phyloP scores from a whole-genome alignment of 768 basidiomycete species.

The Mycena galopus region DNA sequence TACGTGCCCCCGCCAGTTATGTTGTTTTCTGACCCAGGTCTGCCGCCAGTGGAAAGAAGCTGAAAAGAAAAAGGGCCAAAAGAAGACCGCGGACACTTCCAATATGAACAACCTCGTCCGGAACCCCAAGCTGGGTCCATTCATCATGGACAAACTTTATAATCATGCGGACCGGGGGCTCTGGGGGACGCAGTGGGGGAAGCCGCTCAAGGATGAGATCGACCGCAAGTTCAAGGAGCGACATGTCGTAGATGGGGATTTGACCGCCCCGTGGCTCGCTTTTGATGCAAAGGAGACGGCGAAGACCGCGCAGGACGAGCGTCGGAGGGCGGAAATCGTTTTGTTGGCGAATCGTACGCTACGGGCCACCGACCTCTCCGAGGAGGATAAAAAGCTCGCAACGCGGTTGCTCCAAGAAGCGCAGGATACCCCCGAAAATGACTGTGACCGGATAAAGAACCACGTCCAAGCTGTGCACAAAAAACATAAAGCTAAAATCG shows the following conservation, averaged over 20 bases:
- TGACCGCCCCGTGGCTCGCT: slow-evolving; percentile 47
- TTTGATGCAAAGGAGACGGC: slow-evolving; percentile 17
- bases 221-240: slow-evolving; percentile 42
- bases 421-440: slow-evolving; percentile 42
- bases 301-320: slow-evolving; percentile 7
- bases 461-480: slow-evolving; percentile 56
- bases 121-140: slow-evolving; percentile 37
- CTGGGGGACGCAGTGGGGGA: slow-evolving; percentile 35
- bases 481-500: slow-evolving; percentile 45
- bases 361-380: slow-evolving; percentile 10
- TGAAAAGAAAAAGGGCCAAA: slow-evolving; percentile 36
- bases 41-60: slow-evolving; percentile 50
- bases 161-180: slow-evolving; percentile 42
- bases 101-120: slow-evolving; percentile 47
- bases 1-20: not conserved
- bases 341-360: slow-evolving; percentile 14
- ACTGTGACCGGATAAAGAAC: slow-evolving; percentile 51
- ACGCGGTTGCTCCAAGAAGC: slow-evolving; percentile 37
- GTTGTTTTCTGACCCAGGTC: not conserved
- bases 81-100: slow-evolving; percentile 11
- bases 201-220: slow-evolving; percentile 38
- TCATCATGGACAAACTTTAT: slow-evolving; percentile 61
- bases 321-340: slow-evolving; percentile 2
- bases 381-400: slow-evolving; percentile 45
- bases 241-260: slow-evolving; percentile 43